A percentile compares a stretch with the other conserved stretches of the same genome.
Evolutionary conservation across 495 filamentous ascomycete species (phyloP).

Genomic region (Geopyxis carbonaria): DNA sequence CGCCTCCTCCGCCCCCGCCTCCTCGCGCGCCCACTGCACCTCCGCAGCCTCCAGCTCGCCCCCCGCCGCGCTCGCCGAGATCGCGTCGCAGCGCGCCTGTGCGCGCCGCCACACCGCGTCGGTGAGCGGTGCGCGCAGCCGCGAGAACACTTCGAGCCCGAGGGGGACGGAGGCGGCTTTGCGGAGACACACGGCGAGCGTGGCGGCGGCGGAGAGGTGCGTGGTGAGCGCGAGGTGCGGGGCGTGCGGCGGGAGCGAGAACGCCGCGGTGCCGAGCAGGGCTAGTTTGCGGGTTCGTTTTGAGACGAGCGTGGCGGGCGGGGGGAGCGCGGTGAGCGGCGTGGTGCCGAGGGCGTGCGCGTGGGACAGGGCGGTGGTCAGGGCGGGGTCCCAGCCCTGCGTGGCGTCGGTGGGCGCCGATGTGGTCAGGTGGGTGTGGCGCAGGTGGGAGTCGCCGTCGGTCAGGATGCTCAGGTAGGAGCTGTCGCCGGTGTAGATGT

Average conservation of each 20-base stretch:
- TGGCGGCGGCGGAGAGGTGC: not conserved
- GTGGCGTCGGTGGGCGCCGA: too few species aligned
- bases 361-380: not conserved
- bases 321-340: not conserved
- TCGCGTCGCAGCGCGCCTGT: slow-evolving; percentile 3
- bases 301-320: not conserved
- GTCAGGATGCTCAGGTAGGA: slow-evolving; percentile 1
- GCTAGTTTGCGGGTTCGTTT: slow-evolving; percentile 2
- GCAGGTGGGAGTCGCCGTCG: too few species aligned
- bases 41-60: slow-evolving; percentile 6
- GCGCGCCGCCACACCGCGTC: not conserved
- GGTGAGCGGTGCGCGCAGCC: not conserved
- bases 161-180: slow-evolving; percentile 6
- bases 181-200: slow-evolving; percentile 6
- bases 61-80: not conserved
- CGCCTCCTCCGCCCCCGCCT: not conserved
- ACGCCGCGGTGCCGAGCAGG: not conserved
- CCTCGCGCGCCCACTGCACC: slow-evolving; percentile 1
- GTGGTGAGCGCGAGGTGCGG: slow-evolving; percentile 1
- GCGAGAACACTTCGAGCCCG: slow-evolving; percentile 5
- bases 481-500: slow-evolving; percentile 1
- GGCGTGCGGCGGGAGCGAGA: slow-evolving; percentile 3
- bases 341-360: not conserved
- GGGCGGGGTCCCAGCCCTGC: not conserved
- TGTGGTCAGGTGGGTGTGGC: too few species aligned